These are phyloP conservation scores for Debaryomyces castellii DNA, from an alignment of 805 yeast genomes.

Conservation along the genomic window DNA sequence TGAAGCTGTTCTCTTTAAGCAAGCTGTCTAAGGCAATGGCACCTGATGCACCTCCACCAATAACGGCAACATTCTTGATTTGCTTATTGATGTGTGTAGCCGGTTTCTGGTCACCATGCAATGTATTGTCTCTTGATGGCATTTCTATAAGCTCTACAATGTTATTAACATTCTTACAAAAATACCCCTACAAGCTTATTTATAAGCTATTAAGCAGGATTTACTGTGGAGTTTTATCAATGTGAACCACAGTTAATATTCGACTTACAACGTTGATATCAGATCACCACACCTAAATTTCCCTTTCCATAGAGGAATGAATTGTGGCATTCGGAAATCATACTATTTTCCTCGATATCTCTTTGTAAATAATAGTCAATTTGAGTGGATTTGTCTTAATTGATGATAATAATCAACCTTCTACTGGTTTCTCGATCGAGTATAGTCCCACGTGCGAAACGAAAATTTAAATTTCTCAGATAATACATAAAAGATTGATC, in stretches of 20 bases:
- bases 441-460: constrained; percentile 9
- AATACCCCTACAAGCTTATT: background rate
- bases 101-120: background rate
- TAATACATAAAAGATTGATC: background rate
- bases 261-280: background rate
- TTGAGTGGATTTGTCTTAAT: background rate
- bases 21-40: constrained; percentile 41
- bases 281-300: background rate
- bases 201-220: background rate
- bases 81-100: background rate
- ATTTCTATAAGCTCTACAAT: background rate
- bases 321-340: background rate
- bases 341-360: background rate
- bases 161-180: background rate
- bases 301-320: background rate
- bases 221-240: background rate
- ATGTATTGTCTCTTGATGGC: background rate
- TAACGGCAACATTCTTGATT: constrained; percentile 37
- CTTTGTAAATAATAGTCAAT: background rate
- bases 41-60: constrained; percentile 56
- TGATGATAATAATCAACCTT: background rate
- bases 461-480: constrained; percentile 1
- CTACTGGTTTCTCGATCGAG: constrained; percentile 2
- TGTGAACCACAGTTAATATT: background rate
- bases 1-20: constrained; percentile 31